Base-by-base conservation (phyloP, 306 rosid genomes). In the Cicer bijugum region DNA sequence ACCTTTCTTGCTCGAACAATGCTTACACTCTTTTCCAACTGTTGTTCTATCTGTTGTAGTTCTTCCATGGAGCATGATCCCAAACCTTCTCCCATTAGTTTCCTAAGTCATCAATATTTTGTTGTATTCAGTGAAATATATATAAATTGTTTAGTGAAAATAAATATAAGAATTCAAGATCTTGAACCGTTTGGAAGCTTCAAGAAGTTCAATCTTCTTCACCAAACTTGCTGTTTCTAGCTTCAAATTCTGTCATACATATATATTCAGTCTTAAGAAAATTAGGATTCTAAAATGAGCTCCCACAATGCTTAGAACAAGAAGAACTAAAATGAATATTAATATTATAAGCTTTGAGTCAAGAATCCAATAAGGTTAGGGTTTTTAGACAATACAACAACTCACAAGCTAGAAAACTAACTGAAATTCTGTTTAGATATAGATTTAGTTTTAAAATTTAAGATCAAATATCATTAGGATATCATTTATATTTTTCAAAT, bases 1-100 rank as follows among this genome's bases (percentile, higher is more conserved):
- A 91, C 98, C 98, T 91, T 93, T 80, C 86, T 89, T 14, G 90
- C 86, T 64, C 98, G 81, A 72, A 93, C 66, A 58, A 9, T 84
- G 84, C 23, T 65, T 14, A 89, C 91, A 45, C 98, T 91, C 80
- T 40, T 86, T 87, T 91, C 96, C 78, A 93, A 77, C 69, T 88
- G 96, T 38, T 83, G 83, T 75, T 93, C 98, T 5, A 93, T 67
- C 72, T 91, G 82, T 47, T 85, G 89, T 11, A 93, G 81, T 60
- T 93, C 97, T 68, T 88, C 90, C 12, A 93, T 4, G 75, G 90
- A 78, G 88, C 92, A 89, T 55, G 86, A 48, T 17, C 81, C 96
- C 23, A 93, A 71, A 59, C 87, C 79, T 77, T 93, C 97, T 83
- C 98, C 96, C 91, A 91, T 20, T 69, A 91, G 83, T 81, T 83